Base-by-base conservation (phyloP, 805 yeast species). In the Metschnikowia continentalis region DNA sequence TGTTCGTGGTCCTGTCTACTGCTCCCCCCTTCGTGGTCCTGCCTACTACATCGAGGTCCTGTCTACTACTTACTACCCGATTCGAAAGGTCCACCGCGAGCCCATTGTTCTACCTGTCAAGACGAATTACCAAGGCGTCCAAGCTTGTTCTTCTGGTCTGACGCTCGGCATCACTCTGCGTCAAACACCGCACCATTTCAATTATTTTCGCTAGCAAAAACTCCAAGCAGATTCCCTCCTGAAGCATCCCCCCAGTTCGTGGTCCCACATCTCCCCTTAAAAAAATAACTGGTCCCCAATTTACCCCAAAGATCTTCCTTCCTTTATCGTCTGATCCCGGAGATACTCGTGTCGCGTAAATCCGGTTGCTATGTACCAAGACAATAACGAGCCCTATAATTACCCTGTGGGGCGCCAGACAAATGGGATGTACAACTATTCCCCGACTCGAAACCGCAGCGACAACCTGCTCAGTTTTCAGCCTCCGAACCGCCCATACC, bases 401-500 rank as follows among this genome's bases (percentile, higher is more conserved):
- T 51, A 51, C 40, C 52, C 47, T 8, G 23, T 26, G 35, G 42
- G 50, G 32, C 49, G 50, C 23, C 57, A 54, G 38, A 47, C 52
- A 14, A 39, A 50, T n/a, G 60, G 57, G 3, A 44, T 44, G 23
- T 49, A 57, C 54, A 52, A 56, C 50, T 57, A 54, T 46, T 46
- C 53, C 13, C 42, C 41, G 23, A 35, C 50, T 15, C 19, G 53
- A 26, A 40, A 42, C 40, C 39, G 50, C 35, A 55, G 59, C 52
- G 42, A 43, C 15, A 46, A 42, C 13, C 60, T 57, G 60, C 41
- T 57, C 11, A 46, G 44, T 8, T 57, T 57, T 35, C 50, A 55
- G 36, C 57, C 49, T n/a, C 60, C 61, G 3, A 44, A 44, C 54
- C 17, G 46, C 44, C 5, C 44, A 54, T 42, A 50, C 19, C 42